Conservation (phyloP, 495 filamentous ascomycete species). For the Margaritispora aquatica region DNA sequence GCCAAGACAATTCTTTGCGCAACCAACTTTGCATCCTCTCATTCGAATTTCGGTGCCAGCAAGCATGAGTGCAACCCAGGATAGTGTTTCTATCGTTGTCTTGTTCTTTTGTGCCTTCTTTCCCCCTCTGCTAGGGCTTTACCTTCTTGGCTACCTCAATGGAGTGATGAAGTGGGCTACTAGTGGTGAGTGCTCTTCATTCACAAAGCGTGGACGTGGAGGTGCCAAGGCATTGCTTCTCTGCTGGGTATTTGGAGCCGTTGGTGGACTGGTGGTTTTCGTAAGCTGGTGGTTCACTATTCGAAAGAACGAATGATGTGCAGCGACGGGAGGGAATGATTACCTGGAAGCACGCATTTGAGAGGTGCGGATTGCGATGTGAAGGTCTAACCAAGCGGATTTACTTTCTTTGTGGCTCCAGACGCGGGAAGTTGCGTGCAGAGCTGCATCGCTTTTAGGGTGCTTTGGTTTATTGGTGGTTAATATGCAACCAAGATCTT, state of each 20-base stretch:
- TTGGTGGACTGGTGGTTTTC: slow-evolving; percentile 8
- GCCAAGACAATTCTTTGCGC: not conserved
- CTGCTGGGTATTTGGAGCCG: not conserved
- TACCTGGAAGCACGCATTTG: too few relatives aligned
- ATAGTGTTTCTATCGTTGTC: not conserved
- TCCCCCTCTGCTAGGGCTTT: slow-evolving; percentile 23
- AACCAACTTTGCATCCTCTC: not conserved
- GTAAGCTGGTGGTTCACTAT: slow-evolving; percentile 2
- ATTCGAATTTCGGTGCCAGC: not conserved
- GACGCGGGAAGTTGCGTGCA: too few relatives aligned
- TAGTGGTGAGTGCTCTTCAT: slow-evolving; percentile 9
- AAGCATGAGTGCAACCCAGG: not conserved
- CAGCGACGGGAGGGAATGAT: too few relatives aligned
- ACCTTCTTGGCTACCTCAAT: slow-evolving; percentile 21
- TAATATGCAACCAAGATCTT: too few relatives aligned
- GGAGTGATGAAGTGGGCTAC: slow-evolving; percentile 18
- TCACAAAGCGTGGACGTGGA: not conserved
- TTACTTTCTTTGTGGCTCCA: not conserved
- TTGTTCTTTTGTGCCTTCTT: slow-evolving; percentile 14
- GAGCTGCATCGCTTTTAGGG: too few relatives aligned
- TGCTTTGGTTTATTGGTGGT: too few relatives aligned
- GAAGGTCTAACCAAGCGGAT: too few relatives aligned
- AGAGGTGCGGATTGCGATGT: too few relatives aligned
- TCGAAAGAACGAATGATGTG: not conserved
- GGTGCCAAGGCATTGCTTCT: not conserved